phyloP scores from a whole-genome alignment of 2,329 filamentous ascomycete species.

The Rhynchosporium agropyri region DNA sequence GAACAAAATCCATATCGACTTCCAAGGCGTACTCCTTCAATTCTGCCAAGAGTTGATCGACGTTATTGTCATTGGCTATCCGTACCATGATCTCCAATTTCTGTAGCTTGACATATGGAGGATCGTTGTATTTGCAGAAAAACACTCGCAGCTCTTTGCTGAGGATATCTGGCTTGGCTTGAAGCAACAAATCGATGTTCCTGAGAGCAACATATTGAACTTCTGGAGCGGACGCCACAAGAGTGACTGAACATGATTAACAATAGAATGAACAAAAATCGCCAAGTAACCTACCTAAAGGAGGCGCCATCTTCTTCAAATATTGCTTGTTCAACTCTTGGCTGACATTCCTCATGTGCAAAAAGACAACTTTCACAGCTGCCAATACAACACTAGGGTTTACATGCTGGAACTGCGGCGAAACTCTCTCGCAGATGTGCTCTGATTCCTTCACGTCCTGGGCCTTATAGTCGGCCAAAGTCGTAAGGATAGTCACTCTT shows the following conservation, averaged over 20 bases:
- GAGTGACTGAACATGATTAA: constrained; percentile 67
- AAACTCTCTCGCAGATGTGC: constrained; percentile 95
- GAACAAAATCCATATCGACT: constrained; percentile 98
- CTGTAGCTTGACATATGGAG: constrained; percentile 94
- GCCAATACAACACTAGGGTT: constrained; percentile 96
- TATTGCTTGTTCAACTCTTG: constrained; percentile 81
- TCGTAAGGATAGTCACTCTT: constrained; percentile 87
- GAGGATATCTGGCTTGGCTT: constrained; percentile 94
- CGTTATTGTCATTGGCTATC: constrained; percentile 96
- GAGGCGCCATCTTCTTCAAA: constrained; percentile 97
- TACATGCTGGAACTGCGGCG: constrained; percentile 97
- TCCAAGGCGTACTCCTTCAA: constrained; percentile 97
- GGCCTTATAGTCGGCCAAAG: constrained; percentile 84
- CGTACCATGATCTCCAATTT: constrained; percentile 99
- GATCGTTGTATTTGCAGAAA: constrained; percentile 99
- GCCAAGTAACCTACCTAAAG: constrained; percentile 66
- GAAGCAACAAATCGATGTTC: constrained; percentile 93
- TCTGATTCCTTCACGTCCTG: constrained; percentile 93
- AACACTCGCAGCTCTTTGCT: constrained; percentile 98
- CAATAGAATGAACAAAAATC: background rate
- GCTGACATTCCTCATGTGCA: constrained; percentile 87
- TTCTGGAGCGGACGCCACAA: constrained; percentile 93
- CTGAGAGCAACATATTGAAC: constrained; percentile 96
- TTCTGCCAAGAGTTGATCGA: constrained; percentile 90
- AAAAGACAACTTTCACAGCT: constrained; percentile 97